These are phyloP conservation scores for Leccinum incarnatum DNA, from an alignment of 768 basidiomycete species.

Conservation along the genomic window DNA sequence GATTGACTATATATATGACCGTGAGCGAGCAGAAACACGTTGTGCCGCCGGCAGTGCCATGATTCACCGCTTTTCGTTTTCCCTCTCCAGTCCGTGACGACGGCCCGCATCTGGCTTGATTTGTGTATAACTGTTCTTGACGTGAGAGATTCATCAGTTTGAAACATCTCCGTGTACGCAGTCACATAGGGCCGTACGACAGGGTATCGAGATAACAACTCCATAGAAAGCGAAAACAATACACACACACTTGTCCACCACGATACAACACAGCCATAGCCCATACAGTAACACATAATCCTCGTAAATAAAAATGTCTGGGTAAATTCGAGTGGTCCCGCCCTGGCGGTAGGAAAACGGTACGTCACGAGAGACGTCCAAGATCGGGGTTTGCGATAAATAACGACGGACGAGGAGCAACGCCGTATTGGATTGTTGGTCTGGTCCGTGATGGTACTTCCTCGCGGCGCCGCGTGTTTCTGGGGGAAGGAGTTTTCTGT, in stretches of 20 bases:
- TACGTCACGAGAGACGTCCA: slow-evolving; percentile 14
- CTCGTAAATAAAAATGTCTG: background rate
- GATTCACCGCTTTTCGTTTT: background rate
- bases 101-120: background rate
- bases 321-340: slow-evolving; percentile 1
- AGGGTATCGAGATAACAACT: slow-evolving; percentile 9
- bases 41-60: slow-evolving; percentile 2
- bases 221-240: slow-evolving; percentile 1
- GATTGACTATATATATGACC: background rate
- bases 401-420: slow-evolving; percentile 59
- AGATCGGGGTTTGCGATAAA: slow-evolving; percentile 68
- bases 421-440: slow-evolving; percentile 55
- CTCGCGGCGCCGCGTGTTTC: slow-evolving; percentile 43
- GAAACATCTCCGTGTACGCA: background rate
- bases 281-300: slow-evolving; percentile 2
- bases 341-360: background rate
- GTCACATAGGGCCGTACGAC: background rate
- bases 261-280: slow-evolving; percentile 7
- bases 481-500: slow-evolving; percentile 27
- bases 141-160: background rate
- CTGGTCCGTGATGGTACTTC: slow-evolving; percentile 40
- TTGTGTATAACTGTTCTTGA: background rate
- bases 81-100: background rate
- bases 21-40: background rate
- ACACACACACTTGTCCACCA: slow-evolving; percentile 5